Base-by-base conservation (phyloP, 345 rosid genomes). In the Salix brachista region DNA sequence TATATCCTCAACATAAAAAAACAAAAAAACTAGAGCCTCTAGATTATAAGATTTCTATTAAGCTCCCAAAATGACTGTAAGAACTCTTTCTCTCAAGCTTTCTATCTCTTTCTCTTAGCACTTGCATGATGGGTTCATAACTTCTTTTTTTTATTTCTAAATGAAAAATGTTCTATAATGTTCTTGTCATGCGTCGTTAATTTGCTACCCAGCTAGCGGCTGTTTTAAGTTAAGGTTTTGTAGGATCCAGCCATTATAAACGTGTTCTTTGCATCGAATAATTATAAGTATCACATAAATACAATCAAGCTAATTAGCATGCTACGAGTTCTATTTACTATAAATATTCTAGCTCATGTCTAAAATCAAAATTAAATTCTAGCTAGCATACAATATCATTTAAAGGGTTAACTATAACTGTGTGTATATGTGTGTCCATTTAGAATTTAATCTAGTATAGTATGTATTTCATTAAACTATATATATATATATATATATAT, bases 61-160 rank as follows among this genome's bases (percentile, higher is more conserved):
- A 26, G 14, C 68, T 46, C 68, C 28, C 41, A 61, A 64, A 14
- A 73, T 64, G 77, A 73, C 60, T 25, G 77, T 73, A 30, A 61
- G 76, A 42, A 61, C 4, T 42, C 14, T 64, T 19, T 54, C 19
- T 56, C 54, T 52, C 58, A 17, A 6, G 23, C 58, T 52, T 6
- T 18, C 10, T 19, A 52, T 52, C 8, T 6, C 23, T 8, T n/a
- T 58, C 62, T n/a, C 28, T 4, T 58, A 21, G 23, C 13, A 54
- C 13, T 56, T 56, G 61, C 61, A n/a, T n/a, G 13, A n/a, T 8
- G 26, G 10, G 26, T n/a, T 56, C 61, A 21, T n/a, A n/a, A n/a
- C 12, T 8, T 3, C 8, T n/a, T 8, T 3, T 2, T 2, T 8
- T 2, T 2, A 41, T 41, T 41, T 41, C 44, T 41, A 10, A 25